Evolutionary conservation across 495 filamentous ascomycete genomes (phyloP).

Genomic region (Lasiosphaeris hirsuta): DNA sequence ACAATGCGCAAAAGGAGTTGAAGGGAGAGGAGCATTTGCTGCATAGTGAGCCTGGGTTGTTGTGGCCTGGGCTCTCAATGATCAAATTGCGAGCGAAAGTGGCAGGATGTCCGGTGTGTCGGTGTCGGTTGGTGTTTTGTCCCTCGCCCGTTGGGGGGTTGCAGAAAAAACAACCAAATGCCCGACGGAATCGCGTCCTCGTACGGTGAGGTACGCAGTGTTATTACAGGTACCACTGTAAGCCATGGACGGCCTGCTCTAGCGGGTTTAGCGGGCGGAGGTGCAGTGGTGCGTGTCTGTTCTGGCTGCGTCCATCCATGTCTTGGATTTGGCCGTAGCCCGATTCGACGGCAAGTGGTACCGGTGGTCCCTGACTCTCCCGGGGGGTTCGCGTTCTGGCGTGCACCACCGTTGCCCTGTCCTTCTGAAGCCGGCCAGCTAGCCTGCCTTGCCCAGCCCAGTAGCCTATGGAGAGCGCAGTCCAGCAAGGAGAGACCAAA

Average conservation of each 20-base stretch:
- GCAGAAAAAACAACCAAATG: slow-evolving; percentile 5
- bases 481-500: slow-evolving; percentile 6
- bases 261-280: slow-evolving; percentile 16
- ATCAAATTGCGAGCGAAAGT: no score
- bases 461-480: no score
- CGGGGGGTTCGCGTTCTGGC: slow-evolving; percentile 16
- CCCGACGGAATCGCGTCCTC: slow-evolving; percentile 5
- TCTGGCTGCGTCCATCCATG: slow-evolving; percentile 5
- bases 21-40: no score
- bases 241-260: slow-evolving; percentile 11
- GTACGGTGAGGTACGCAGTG: background rate
- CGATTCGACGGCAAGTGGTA: slow-evolving; percentile 21
- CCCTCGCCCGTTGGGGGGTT: background rate
- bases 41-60: no score
- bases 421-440: background rate
- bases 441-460: background rate
- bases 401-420: slow-evolving; percentile 25
- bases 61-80: no score
- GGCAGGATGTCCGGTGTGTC: no score
- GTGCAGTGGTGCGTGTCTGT: slow-evolving; percentile 4
- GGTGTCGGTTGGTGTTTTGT: slow-evolving; percentile 7
- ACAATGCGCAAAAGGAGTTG: no score
- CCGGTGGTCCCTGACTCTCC: slow-evolving; percentile 24
- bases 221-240: slow-evolving; percentile 6
- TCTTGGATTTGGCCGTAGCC: slow-evolving; percentile 25